Base-by-base conservation (phyloP, 371 early-diverging fungal species). In the Mortierella sp. region DNA sequence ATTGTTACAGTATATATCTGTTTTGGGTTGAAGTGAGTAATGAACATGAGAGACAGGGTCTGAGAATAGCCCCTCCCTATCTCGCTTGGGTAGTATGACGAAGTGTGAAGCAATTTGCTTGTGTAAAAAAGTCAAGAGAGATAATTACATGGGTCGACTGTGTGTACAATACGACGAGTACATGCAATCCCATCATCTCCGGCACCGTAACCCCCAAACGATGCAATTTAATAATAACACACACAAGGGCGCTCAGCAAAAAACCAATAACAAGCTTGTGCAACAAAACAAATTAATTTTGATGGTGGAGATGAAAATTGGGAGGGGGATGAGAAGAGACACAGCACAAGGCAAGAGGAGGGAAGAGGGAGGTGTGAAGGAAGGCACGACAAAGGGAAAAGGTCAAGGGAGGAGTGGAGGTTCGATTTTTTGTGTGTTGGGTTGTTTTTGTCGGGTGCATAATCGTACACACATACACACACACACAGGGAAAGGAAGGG, bases 211-310 rank as follows among this genome's bases (percentile, higher is more conserved):
- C 35, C 65, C 8, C 35, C 35, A 32, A 35, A 54, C 16, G 54
- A 54, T 18, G 35, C 16, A 65, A 65, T 65, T 35, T 65, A 65
- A 65, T 65, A 65, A 65, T 60, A 60, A 60, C 32, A 60, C 27
- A 56, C 41, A 14, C 5, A 38, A 65, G 8, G 65, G 65, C 65
- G 65, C 65, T 65, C 65, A 65, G 65, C 65, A 60, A 60, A 32
- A 29, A 8, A 60, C 29, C 12, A 46, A 24, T 7, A 24, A 24
- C 54, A 35, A 16, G 63, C 41, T 65, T 35, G 65, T 65, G 38
- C 65, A 35, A 65, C 65, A 38, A 60, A 32, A 65, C 65, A 29
- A 65, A 38, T 65, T 38, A 65, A 65, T 65, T 65, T 65, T 38
- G 38, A 18, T 65, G 38, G 65, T 65, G 21, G 27, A n/a, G 38